Percentiles rank a stretch among this genome's conserved stretches.
Conservation (phyloP, 768 basidiomycete species). For the Macrolepiota fuliginosa region DNA sequence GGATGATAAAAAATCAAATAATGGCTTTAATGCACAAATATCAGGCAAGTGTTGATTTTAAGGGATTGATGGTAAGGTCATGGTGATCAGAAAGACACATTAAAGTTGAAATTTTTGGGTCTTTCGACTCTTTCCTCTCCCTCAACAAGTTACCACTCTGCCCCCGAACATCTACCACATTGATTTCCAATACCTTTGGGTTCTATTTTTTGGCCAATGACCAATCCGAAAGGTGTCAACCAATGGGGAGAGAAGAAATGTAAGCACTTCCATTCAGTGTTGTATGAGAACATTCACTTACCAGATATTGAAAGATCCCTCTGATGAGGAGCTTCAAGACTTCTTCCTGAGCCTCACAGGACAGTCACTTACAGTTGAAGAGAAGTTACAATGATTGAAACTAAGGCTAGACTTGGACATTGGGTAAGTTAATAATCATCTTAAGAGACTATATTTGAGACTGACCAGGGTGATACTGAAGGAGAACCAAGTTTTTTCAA, state of each 20-base stretch:
- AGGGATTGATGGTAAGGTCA: too few relatives aligned
- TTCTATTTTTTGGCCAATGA: neutral
- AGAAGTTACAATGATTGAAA: neutral
- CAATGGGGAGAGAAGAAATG: conserved; percentile 1
- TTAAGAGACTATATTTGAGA: neutral
- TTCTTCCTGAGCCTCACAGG: neutral
- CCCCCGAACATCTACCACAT: too few relatives aligned
- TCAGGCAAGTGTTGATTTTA: too few relatives aligned
- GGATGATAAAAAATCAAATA: too few relatives aligned
- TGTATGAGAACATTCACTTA: neutral
- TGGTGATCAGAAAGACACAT: too few relatives aligned
- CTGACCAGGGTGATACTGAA: neutral
- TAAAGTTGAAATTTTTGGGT: too few relatives aligned
- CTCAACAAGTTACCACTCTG: too few relatives aligned
- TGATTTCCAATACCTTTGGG: neutral
- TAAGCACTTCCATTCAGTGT: neutral
- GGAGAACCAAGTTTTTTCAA: neutral
- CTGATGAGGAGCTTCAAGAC: neutral
- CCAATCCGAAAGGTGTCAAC: conserved; percentile 1
- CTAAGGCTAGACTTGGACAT: neutral
- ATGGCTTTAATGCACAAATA: too few relatives aligned
- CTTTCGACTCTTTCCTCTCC: too few relatives aligned
- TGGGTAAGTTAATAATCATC: neutral
- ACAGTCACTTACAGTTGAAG: neutral
- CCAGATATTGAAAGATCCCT: conserved; percentile 1